Conservation (phyloP, 2,329 filamentous ascomycete species). For the Diatrype stigma region DNA sequence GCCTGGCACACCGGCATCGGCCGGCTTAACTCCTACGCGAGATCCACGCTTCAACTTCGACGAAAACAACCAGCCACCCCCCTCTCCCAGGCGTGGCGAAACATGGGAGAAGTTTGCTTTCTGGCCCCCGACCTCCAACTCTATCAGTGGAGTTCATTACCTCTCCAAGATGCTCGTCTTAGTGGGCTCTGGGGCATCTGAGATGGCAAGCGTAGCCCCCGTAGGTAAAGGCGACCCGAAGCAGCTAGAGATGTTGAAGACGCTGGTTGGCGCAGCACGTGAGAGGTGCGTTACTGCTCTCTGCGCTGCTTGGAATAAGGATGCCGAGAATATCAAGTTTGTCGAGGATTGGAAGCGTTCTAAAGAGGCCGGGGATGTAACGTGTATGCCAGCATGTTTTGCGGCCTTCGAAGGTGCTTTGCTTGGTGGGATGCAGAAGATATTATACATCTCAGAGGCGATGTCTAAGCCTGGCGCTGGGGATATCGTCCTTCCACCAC, state of each 20-base stretch:
- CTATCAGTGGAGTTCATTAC: slow-evolving; percentile 86
- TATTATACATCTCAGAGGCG: slow-evolving; percentile 86
- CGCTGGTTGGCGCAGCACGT: slow-evolving; percentile 70
- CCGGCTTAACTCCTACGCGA: slow-evolving; percentile 51
- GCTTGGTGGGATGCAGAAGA: slow-evolving; percentile 85
- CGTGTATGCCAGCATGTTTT: slow-evolving; percentile 85
- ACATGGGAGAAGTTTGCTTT: slow-evolving; percentile 93
- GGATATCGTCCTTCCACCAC: slow-evolving; percentile 79
- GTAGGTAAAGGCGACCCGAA: slow-evolving; percentile 53
- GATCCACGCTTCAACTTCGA: slow-evolving; percentile 80
- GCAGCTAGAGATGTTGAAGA: slow-evolving; percentile 67
- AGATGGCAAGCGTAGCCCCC: slow-evolving; percentile 73
- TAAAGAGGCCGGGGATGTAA: slow-evolving; percentile 77
- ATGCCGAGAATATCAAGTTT: slow-evolving; percentile 87
- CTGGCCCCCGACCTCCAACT: slow-evolving; percentile 92
- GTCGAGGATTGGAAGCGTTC: slow-evolving; percentile 92
- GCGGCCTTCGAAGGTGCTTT: slow-evolving; percentile 79
- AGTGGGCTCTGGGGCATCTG: slow-evolving; percentile 80
- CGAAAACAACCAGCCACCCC: slow-evolving; percentile 68
- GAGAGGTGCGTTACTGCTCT: slow-evolving; percentile 83
- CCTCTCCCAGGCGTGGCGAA: slow-evolving; percentile 74
- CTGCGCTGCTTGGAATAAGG: slow-evolving; percentile 87
- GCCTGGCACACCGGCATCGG: slow-evolving; percentile 61
- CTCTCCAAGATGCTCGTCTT: slow-evolving; percentile 76
- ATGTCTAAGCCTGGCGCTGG: slow-evolving; percentile 67